Evolutionary conservation across 371 early-diverging fungal genomes (phyloP).

Genomic region (Rhizomucor miehei): DNA sequence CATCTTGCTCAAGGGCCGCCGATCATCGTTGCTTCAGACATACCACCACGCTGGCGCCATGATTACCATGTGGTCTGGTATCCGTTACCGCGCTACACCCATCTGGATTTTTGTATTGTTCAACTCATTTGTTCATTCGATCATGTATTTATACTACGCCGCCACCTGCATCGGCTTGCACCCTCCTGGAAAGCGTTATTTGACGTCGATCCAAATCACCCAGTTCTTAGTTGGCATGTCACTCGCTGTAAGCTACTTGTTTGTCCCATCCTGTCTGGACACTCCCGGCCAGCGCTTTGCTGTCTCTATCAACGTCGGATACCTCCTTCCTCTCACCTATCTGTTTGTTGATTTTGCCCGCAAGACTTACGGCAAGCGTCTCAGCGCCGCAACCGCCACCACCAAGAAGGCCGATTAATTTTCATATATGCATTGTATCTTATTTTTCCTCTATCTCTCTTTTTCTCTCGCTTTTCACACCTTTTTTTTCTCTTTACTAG

Average conservation of each 20-base stretch:
- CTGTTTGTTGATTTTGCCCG: slow-evolving; percentile 78
- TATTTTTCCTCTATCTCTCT: too few species aligned
- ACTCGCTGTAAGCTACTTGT: slow-evolving; percentile 64
- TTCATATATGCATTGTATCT: too few species aligned
- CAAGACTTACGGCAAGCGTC: slow-evolving; percentile 58
- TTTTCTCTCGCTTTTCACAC: too few species aligned
- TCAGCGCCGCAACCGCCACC: slow-evolving; percentile 10
- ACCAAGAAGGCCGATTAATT: slow-evolving; percentile 54
- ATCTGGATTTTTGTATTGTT: slow-evolving; percentile 86
- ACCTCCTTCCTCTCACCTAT: slow-evolving; percentile 77
- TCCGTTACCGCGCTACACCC: slow-evolving; percentile 71
- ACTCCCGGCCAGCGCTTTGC: slow-evolving; percentile 65
- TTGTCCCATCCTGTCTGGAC: slow-evolving; percentile 65
- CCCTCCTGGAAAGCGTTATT: slow-evolving; percentile 81
- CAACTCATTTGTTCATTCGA: slow-evolving; percentile 88
- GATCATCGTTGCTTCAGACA: slow-evolving; percentile 78
- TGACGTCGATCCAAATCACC: slow-evolving; percentile 84
- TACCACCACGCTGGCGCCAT: slow-evolving; percentile 92
- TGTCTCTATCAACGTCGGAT: slow-evolving; percentile 68
- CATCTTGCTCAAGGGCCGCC: slow-evolving; percentile 79
- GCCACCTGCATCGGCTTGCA: slow-evolving; percentile 72
- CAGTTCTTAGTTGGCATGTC: slow-evolving; percentile 84
- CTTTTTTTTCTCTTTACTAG: too few species aligned
- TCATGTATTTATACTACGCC: slow-evolving; percentile 91
- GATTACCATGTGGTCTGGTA: slow-evolving; percentile 63